A percentile compares a stretch with the other conserved stretches of the same genome.
These are phyloP conservation scores for Scutellaria baicalensis DNA, from an alignment of 257 asterid species.

Conservation along the genomic window DNA sequence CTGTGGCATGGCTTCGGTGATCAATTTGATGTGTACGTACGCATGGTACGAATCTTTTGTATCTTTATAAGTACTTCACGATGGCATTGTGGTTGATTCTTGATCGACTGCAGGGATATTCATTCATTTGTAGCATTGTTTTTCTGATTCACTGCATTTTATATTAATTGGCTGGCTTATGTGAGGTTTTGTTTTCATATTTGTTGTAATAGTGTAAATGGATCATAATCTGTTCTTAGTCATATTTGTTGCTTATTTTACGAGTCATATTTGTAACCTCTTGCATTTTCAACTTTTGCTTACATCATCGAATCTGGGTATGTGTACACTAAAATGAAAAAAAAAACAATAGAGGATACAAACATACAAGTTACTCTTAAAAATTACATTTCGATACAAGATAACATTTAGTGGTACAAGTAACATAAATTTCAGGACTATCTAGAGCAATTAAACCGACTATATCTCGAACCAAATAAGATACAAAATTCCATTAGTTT, in stretches of 20 bases:
- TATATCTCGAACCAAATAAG: background rate
- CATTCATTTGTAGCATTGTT: conserved; percentile 10
- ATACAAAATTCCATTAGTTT: background rate
- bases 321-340: too few species aligned
- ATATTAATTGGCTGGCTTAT: background rate
- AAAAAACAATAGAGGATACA: too few species aligned
- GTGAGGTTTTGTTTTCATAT: background rate
- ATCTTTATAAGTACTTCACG: too few species aligned
- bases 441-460: too few species aligned
- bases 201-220: conserved; percentile 7
- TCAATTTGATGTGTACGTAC: background rate
- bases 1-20: conserved; percentile 75
- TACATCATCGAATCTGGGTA: too few species aligned
- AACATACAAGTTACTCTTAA: background rate
- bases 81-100: conserved; percentile 3
- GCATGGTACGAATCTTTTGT: background rate
- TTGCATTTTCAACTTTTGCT: background rate
- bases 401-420: background rate
- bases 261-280: background rate
- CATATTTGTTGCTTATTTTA: background rate
- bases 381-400: background rate
- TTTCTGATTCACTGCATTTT: background rate
- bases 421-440: background rate
- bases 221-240: background rate
- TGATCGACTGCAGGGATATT: background rate